phyloP scores from a whole-genome alignment of 169 alveolate species.

The Cryptosporidium muris region DNA sequence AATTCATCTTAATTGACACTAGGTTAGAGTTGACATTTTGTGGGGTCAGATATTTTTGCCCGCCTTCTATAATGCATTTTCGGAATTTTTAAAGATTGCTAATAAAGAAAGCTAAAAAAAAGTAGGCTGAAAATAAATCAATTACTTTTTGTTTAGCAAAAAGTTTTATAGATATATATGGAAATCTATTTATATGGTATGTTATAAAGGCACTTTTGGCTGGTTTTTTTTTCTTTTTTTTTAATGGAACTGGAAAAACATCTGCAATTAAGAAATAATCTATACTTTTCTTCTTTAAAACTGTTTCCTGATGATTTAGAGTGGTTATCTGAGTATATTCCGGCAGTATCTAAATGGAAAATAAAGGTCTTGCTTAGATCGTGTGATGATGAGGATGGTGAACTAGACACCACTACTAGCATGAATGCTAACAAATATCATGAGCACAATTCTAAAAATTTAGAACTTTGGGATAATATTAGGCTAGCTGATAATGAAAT shows the following conservation, averaged over 20 bases:
- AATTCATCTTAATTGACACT: too few species aligned
- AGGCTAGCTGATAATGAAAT: too few species aligned
- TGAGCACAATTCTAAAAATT: neutral
- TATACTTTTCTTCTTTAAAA: slow-evolving; percentile 30
- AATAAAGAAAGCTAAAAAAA: too few species aligned
- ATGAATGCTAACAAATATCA: neutral
- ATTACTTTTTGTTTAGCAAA: too few species aligned
- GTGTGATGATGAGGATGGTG: neutral
- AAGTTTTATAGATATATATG: too few species aligned
- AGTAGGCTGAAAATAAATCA: too few species aligned
- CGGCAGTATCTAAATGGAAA: slow-evolving; percentile 61
- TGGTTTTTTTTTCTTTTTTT: neutral
- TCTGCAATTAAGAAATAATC: slow-evolving; percentile 31
- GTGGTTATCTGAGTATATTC: slow-evolving; percentile 64
- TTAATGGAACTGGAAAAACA: slow-evolving; percentile 41
- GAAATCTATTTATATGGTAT: too few species aligned
- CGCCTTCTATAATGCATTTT: too few species aligned
- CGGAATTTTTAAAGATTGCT: too few species aligned
- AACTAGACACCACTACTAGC: neutral
- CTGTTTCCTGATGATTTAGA: slow-evolving; percentile 38
- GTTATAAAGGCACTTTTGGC: too few species aligned
- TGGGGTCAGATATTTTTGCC: too few species aligned
- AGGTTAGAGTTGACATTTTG: too few species aligned
- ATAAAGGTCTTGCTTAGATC: slow-evolving; percentile 19
- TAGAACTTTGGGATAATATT: neutral